phyloP scores from a whole-genome alignment of 148 eudicot species.

The Diospyros lotus region DNA sequence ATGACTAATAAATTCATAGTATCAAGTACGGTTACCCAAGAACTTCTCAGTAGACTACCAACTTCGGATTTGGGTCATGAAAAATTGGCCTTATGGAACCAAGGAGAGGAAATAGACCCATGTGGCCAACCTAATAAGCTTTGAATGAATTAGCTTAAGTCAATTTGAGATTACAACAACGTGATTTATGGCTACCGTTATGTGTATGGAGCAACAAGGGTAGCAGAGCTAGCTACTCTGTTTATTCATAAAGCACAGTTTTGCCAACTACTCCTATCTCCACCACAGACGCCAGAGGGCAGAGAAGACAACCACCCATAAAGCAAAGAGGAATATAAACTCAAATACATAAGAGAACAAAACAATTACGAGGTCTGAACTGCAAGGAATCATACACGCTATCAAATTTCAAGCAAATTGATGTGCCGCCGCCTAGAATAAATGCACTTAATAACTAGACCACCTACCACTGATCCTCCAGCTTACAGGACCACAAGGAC shows the following conservation, averaged over 20 bases:
- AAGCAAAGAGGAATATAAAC: neutral
- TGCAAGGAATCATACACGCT: neutral
- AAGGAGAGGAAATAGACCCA: too few relatives aligned
- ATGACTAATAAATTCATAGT: too few relatives aligned
- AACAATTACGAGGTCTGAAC: neutral
- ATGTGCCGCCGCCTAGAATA: neutral
- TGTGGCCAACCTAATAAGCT: too few relatives aligned
- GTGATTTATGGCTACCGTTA: too few relatives aligned
- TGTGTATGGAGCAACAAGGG: too few relatives aligned
- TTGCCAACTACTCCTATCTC: constrained; percentile 2
- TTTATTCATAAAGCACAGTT: neutral
- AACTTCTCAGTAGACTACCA: too few relatives aligned
- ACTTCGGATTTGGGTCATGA: too few relatives aligned
- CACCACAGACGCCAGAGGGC: neutral
- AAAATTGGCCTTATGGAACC: too few relatives aligned
- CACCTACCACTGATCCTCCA: constrained; percentile 4
- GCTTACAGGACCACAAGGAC: neutral
- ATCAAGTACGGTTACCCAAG: too few relatives aligned
- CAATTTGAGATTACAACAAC: too few relatives aligned
- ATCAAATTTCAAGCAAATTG: neutral
- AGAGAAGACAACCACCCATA: neutral
- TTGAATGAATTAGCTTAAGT: too few relatives aligned
- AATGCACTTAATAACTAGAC: constrained; percentile 3
- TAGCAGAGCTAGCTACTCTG: too few relatives aligned
- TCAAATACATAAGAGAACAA: neutral